Percentiles rank a stretch among this genome's conserved stretches.
These are phyloP conservation scores for Schizochytrium sp. DNA, from an alignment of 108 stramenopile species.

Conservation along the genomic window DNA sequence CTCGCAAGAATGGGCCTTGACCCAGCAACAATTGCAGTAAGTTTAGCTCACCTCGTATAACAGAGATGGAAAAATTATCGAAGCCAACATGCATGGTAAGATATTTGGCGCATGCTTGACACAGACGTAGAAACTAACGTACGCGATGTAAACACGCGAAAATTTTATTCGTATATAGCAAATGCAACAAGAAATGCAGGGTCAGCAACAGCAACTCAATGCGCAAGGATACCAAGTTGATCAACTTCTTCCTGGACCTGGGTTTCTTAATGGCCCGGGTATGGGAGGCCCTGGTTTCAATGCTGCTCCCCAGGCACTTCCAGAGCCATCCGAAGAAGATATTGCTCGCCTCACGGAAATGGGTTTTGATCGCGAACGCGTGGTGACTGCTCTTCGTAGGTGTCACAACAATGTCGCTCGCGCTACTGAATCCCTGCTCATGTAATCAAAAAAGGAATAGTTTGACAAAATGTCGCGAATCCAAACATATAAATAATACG, in stretches of 20 bases:
- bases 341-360: not conserved
- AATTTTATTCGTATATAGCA: not conserved
- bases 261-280: not conserved
- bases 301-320: not conserved
- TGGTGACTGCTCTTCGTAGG: slow-evolving; percentile 1
- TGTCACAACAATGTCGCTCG: slow-evolving; percentile 38
- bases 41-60: not conserved
- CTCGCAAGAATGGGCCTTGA: slow-evolving; percentile 38
- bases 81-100: not conserved
- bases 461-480: no score
- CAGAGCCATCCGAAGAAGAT: slow-evolving; percentile 19
- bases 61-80: not conserved
- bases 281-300: not conserved
- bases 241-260: slow-evolving; percentile 31
- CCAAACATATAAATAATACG: no score
- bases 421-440: slow-evolving; percentile 51
- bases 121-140: no score
- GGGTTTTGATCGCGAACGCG: slow-evolving; percentile 23
- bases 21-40: slow-evolving; percentile 5
- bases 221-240: slow-evolving; percentile 23
- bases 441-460: not conserved
- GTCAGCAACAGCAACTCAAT: slow-evolving; percentile 11
- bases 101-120: not conserved
- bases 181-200: slow-evolving; percentile 8
- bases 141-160: not conserved